phyloP scores from a whole-genome alignment of 2,329 filamentous ascomycete species.

The Chalaropsis ovoidea region DNA sequence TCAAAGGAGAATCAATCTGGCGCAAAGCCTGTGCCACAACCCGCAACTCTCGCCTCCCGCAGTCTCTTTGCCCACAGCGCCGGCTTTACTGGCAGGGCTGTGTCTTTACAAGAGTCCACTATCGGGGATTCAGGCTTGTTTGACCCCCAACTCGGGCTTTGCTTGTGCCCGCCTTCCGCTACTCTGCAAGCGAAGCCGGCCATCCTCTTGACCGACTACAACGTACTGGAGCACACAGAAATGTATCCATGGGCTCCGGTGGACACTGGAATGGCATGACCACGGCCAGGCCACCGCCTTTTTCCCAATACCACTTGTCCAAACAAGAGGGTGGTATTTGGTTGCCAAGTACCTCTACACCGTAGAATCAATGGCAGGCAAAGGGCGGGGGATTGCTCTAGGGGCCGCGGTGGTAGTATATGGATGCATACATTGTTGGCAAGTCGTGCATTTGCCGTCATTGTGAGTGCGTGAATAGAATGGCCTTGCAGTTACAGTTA shows the following conservation, averaged over 20 bases:
- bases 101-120: background rate
- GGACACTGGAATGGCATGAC: background rate
- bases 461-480: background rate
- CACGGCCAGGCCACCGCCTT: constrained; percentile 7
- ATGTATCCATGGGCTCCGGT: background rate
- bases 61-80: background rate
- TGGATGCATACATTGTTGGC: background rate
- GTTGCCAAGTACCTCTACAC: background rate
- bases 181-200: background rate
- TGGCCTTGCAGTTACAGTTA: background rate
- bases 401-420: background rate
- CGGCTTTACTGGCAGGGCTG: background rate
- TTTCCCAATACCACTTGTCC: background rate
- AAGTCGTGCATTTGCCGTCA: background rate
- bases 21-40: constrained; percentile 2
- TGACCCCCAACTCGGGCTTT: background rate
- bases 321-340: constrained; percentile 5
- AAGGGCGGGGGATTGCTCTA: background rate
- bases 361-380: constrained; percentile 8
- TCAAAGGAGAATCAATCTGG: background rate
- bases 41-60: background rate
- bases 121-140: background rate
- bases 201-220: background rate
- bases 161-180: background rate
- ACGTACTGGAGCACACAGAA: background rate